phyloP scores from a whole-genome alignment of 768 basidiomycete genomes.

The Nidularia sp. region DNA sequence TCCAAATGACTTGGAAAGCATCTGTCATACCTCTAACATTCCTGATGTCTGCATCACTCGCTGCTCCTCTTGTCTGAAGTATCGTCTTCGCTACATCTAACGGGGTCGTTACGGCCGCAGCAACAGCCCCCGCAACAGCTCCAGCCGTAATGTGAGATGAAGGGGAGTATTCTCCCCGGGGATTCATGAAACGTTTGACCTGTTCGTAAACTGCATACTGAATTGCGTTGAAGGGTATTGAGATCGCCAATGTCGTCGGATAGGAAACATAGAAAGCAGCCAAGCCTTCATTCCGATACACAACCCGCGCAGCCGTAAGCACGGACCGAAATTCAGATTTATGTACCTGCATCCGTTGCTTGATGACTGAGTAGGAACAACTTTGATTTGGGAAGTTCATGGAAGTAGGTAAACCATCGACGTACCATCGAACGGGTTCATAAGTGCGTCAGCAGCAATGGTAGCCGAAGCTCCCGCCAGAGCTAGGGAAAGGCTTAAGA shows the following conservation, averaged over 20 bases:
- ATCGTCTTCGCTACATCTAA: constrained; percentile 98
- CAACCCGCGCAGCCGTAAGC: constrained; percentile 76
- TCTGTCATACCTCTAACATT: constrained; percentile 80
- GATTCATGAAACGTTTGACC: constrained; percentile 83
- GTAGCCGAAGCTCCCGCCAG: constrained; percentile 93
- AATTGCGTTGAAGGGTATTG: constrained; percentile 96
- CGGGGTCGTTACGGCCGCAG: constrained; percentile 93
- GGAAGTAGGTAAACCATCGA: constrained; percentile 1
- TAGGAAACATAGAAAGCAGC: constrained; percentile 97
- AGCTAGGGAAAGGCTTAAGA: constrained; percentile 40
- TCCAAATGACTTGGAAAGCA: constrained; percentile 86
- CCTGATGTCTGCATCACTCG: constrained; percentile 81
- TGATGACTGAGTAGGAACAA: constrained; percentile 67
- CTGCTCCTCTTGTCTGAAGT: constrained; percentile 91
- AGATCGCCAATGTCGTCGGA: constrained; percentile 95
- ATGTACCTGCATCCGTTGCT: constrained; percentile 99
- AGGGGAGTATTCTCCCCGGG: constrained; percentile 86
- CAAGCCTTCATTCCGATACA: constrained; percentile 84
- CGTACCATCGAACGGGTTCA: constrained; percentile 99
- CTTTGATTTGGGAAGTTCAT: too few relatives aligned
- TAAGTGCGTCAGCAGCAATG: constrained; percentile 91
- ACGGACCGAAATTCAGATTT: constrained; percentile 89
- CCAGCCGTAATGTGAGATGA: constrained; percentile 88
- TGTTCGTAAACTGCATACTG: constrained; percentile 98
- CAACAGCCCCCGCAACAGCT: constrained; percentile 88